Evolutionary conservation across 1,284 basidiomycete species (phyloP), one percentile per base, ranked within the genome.

Genomic region (Porodaedalea pini): DNA sequence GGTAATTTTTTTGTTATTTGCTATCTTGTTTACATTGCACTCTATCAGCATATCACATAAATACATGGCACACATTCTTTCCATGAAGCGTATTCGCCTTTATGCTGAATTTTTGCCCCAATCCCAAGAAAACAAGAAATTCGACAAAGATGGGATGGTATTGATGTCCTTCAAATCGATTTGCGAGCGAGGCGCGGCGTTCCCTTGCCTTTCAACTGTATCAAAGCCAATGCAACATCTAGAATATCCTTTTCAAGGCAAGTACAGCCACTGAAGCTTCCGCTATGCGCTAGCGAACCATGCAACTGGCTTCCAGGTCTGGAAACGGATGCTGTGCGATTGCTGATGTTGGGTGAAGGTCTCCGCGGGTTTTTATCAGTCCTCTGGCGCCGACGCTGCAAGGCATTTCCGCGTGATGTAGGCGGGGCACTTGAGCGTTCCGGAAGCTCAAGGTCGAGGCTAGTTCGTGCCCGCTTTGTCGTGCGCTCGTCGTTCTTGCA

Each of bases 401-500:
- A 21, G 2, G 27, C 11, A 27, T 19, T 41, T 27, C 3, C 17
- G 25, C 17, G 3, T 27, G 34, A 15, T 40, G 5, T 19, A n/a
- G 36, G 41, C 34, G 41, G 31, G 10, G 7, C 25, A 15, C 32
- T 47, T 37, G 0, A 15, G 31, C 29, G 5, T 37, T 19, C 37
- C 11, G 2, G 40, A 2, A 34, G 2, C 19, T 21, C 36, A 6
- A 29, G n/a, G 21, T 27, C 34, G 27, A 39, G 4, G 65, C 63
- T 31, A 62, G 61, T 13, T 34, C 62, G 19, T 57, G 63, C 53
- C 54, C 59, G 34, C 54, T 53, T 67, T 62, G 43, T 41, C 62
- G 50, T 54, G 59, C 43, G 65, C 48, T 61, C 58, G 62, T 71
- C 56, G 66, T 69, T 19, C 73, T 74, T 69, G 60, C 78, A 78